Base-by-base conservation (phyloP, 2,329 filamentous ascomycete genomes). In the Didymella keratinophila region DNA sequence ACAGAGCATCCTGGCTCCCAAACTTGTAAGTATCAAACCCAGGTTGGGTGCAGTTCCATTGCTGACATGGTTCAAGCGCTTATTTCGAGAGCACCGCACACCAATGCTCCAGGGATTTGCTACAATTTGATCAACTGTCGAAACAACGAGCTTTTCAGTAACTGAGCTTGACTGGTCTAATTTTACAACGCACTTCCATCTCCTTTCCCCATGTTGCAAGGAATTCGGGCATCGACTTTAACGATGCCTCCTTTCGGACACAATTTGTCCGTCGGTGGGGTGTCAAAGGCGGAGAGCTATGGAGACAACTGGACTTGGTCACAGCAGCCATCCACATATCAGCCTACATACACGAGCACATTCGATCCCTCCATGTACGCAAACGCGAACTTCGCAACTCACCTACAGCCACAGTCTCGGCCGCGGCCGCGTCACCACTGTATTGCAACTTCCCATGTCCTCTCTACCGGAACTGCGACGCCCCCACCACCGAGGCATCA, bases 171-270 rank as follows among this genome's bases (percentile, higher is more conserved):
- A 57, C 30, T 39, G n/a, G 21, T 23, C 43, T 7, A 46, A n/a
- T 51, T 7, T 11, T 4, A 12, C 6, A 5, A 10, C 11, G 10
- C 12, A 23, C n/a, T 23, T 6, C 4, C 36, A 42, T 23, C 30
- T 21, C 6, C 36, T 47, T 64, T 70, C 72, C 70, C 56, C 71
- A 76, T 75, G 73, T 75, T 75, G 71, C 73, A 75, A 65, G 70
- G 71, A 54, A 71, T 74, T 37, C 62, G 72, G 54, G 66, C 72
- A 62, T 70, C 74, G 62, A 70, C 68, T 53, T 54, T 75, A 63
- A 72, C 70, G 65, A 73, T 76, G 73, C 70, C 73, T 64, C 65
- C 72, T 48, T 76, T 73, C 64, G 73, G 71, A 62, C 72, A 74
- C 51, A 64, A 72, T 47, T 52, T 74, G 68, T 72, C 73, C 54